Conservation (phyloP, 148 eudicot genomes). For the Heliosperma pusillum region DNA sequence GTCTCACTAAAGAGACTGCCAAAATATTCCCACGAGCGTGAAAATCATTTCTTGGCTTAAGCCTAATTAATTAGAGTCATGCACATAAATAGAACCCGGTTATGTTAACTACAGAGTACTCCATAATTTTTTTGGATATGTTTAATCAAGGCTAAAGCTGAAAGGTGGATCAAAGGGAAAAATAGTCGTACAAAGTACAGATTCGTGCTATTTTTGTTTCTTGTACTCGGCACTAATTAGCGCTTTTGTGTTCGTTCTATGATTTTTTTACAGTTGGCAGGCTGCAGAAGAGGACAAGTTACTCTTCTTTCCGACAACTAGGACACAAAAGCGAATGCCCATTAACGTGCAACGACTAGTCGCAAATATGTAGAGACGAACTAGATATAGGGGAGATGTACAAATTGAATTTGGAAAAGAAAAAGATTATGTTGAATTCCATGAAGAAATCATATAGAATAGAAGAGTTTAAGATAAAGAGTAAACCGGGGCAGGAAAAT, state of each 20-base stretch:
- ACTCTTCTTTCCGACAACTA: slow-evolving; percentile 84
- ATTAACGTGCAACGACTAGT: slow-evolving; percentile 46
- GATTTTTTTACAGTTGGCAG: slow-evolving; percentile 33
- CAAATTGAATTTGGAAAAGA: not conserved
- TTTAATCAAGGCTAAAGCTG: no score
- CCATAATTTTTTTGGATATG: no score
- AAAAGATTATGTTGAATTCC: slow-evolving; percentile 5
- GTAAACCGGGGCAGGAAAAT: slow-evolving; percentile 16
- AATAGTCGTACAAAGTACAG: no score
- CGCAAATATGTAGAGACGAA: slow-evolving; percentile 13
- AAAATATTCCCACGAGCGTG: no score
- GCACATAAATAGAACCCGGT: no score
- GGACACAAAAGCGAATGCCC: slow-evolving; percentile 80
- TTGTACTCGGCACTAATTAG: not conserved
- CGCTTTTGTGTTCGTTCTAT: not conserved
- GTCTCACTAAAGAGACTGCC: no score
- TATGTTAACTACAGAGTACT: no score
- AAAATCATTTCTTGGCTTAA: no score
- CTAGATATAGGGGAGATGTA: slow-evolving; percentile 27
- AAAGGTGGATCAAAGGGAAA: no score
- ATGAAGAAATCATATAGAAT: slow-evolving; percentile 8
- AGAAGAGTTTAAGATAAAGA: not conserved
- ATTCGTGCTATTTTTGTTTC: not conserved
- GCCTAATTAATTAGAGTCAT: no score
- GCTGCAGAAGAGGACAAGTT: slow-evolving; percentile 52